Base-by-base conservation (phyloP, 768 basidiomycete species). In the Inosperma sp. region DNA sequence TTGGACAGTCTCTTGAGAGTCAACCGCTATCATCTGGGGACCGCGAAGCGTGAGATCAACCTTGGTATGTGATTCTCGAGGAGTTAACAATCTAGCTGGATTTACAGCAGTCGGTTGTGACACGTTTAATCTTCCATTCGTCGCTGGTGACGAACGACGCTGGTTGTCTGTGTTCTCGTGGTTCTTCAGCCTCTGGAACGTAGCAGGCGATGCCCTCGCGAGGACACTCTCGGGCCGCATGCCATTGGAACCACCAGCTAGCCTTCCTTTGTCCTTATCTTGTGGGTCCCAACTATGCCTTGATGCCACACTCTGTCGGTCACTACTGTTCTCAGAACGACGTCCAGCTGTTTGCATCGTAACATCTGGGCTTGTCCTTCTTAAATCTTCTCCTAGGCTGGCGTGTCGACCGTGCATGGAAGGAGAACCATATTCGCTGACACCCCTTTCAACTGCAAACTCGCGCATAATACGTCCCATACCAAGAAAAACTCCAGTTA, bases 401-500 rank as follows among this genome's bases (percentile, higher is more conserved):
- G 74, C 64, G 41, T 78, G 79, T 52, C 80, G 66, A 27, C 65
- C 66, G 65, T 82, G 80, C 34, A 73, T 61, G 42, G 69, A 70
- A 17, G 65, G 64, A 39, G 57, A 65, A 1, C 61, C 64, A 40
- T 37, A 51, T 3, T 52, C 58, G 40, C 57, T 50, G 13, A 50
- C 55, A 40, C 67, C 69, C 9, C 36, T 66, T 35, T 44, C 66
- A 50, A 23, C 67, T 29, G 37, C 65, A 22, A 59, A 61, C 46
- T 90, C 88, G 52, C 81, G 75, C 52, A 90, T 63, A 9, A 85
- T 73, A 63, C 79, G 80, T 26, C 90, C 88, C 5, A 86, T 74
- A 26, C 85, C 84, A n/a, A 91, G 68, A 56, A 92, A 65, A 52
- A 92, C 80, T 34, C 81, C 83, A 7, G 89, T 92, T 63, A 88